Evolutionary conservation across 306 rosid species (phyloP).

Genomic region (Elaeagnus macrophylla): DNA sequence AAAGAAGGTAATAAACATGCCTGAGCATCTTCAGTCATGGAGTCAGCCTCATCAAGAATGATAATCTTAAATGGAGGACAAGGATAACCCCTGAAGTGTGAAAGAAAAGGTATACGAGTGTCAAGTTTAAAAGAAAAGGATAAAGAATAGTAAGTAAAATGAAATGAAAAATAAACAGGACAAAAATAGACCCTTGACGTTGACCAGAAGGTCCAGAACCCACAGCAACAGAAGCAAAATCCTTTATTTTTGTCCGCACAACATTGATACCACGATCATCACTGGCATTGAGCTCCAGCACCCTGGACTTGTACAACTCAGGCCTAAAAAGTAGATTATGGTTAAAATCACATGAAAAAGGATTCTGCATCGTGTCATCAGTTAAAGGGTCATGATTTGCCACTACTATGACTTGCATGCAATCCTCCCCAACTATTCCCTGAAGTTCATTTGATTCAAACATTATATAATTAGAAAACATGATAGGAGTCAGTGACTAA

Average conservation of each 20-base stretch:
- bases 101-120: too few relatives aligned
- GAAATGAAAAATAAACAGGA: slow-evolving; percentile 2
- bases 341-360: slow-evolving; percentile 2
- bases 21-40: slow-evolving; percentile 99
- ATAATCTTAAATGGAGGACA: slow-evolving; percentile 90
- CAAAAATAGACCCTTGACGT: slow-evolving; percentile 38
- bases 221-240: slow-evolving; percentile 85
- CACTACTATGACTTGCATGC: background rate
- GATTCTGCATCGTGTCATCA: background rate
- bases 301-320: slow-evolving; percentile 82
- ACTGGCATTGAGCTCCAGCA: slow-evolving; percentile 92
- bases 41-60: slow-evolving; percentile 93
- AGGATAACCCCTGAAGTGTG: slow-evolving; percentile 53
- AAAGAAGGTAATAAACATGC: slow-evolving; percentile 26
- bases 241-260: slow-evolving; percentile 85
- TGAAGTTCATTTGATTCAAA: background rate
- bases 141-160: background rate
- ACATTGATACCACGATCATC: slow-evolving; percentile 94
- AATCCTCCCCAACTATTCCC: background rate
- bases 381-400: background rate
- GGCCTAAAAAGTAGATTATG: slow-evolving; percentile 37
- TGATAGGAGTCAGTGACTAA: background rate
- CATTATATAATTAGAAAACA: background rate
- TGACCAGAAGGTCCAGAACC: slow-evolving; percentile 28
- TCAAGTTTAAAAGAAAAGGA: background rate